A percentile compares a stretch with the other conserved stretches of the same genome.
Evolutionary conservation across 2,329 filamentous ascomycete genomes (phyloP).

Genomic region (Stagonosporopsis tanaceti): DNA sequence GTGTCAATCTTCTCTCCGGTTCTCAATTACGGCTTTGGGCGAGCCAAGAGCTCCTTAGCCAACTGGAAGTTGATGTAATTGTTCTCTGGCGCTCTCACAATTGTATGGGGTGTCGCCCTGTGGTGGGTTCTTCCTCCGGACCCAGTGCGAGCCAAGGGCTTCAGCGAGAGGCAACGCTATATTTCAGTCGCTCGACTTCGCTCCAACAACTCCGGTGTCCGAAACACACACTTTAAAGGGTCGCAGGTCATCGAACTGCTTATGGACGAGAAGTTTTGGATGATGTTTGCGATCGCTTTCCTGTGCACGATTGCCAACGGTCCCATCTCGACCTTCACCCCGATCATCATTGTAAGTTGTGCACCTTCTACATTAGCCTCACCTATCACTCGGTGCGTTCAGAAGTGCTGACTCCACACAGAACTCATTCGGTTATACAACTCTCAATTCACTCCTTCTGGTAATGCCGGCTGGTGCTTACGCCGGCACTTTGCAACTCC

Average conservation of each 20-base stretch:
- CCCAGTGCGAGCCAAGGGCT: constrained; percentile 47
- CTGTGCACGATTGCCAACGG: constrained; percentile 38
- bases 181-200: constrained; percentile 72
- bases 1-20: constrained; percentile 30
- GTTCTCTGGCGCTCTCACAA: constrained; percentile 32
- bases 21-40: constrained; percentile 39
- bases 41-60: constrained; percentile 22
- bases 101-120: constrained; percentile 37
- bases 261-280: constrained; percentile 64
- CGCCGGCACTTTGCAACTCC: constrained; percentile 28
- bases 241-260: constrained; percentile 67
- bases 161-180: constrained; percentile 48
- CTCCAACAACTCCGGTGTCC: constrained; percentile 76
- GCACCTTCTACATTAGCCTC: background rate
- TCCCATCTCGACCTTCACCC: constrained; percentile 29
- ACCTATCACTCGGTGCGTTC: background rate
- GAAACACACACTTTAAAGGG: constrained; percentile 71
- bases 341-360: constrained; percentile 29
- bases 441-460: constrained; percentile 29
- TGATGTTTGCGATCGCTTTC: constrained; percentile 31
- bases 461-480: constrained; percentile 32
- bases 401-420: background rate
- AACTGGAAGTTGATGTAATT: constrained; percentile 38
- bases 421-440: constrained; percentile 30
- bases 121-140: constrained; percentile 51